Conservation (phyloP, 352 stramenopile species). For the Plasmopara halstedii region DNA sequence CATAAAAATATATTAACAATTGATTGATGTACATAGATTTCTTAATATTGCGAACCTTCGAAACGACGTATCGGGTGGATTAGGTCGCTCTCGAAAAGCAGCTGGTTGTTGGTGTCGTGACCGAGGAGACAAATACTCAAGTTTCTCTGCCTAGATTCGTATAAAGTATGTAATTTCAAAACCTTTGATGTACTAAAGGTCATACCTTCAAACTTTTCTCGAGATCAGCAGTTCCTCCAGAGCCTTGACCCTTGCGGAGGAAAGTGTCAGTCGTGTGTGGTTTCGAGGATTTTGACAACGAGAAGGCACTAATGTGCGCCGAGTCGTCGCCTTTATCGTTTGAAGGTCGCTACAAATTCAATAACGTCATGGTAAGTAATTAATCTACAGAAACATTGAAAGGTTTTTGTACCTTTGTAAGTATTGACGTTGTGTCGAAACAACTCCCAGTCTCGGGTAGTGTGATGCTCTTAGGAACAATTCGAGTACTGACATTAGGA, state of each 20-base stretch:
- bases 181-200: not conserved
- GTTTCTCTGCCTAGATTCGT: constrained; percentile 23
- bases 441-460: constrained; percentile 90
- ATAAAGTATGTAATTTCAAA: not conserved
- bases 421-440: constrained; percentile 88
- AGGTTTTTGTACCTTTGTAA: constrained; percentile 30
- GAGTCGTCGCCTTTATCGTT: constrained; percentile 68
- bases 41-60: constrained; percentile 23
- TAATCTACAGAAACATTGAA: too few species aligned
- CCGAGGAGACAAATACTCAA: constrained; percentile 35
- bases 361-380: too few species aligned
- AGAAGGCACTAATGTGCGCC: constrained; percentile 81
- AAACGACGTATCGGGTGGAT: constrained; percentile 89
- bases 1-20: not conserved
- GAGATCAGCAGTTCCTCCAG: constrained; percentile 72
- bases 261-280: constrained; percentile 84
- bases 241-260: constrained; percentile 86
- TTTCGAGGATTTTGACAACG: constrained; percentile 82
- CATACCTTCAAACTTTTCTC: constrained; percentile 39
- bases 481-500: constrained; percentile 75
- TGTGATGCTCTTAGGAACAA: constrained; percentile 66
- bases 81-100: constrained; percentile 90
- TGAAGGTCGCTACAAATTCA: constrained; percentile 43
- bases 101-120: constrained; percentile 41
- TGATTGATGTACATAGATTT: not conserved